These are phyloP conservation scores for Thymus mandschuricus DNA, from an alignment of 257 asterid species.

Conservation along the genomic window DNA sequence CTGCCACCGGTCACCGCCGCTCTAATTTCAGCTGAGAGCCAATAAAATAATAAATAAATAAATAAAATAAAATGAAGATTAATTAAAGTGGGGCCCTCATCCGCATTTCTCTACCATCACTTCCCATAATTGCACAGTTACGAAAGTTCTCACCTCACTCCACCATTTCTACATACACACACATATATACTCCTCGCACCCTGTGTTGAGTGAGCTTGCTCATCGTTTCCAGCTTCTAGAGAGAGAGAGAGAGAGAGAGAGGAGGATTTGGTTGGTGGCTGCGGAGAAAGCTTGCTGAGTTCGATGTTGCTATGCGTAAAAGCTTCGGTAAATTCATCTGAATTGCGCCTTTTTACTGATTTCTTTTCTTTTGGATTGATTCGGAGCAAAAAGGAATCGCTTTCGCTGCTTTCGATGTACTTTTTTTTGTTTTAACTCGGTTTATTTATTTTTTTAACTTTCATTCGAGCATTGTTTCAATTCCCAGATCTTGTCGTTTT, in stretches of 20 bases:
- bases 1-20: slow-evolving; percentile 41
- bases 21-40: background rate
- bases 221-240: slow-evolving; percentile 28
- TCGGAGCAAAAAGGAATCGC: slow-evolving; percentile 15
- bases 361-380: background rate
- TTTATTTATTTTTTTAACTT: background rate
- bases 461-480: slow-evolving; percentile 25
- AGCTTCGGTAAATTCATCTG: slow-evolving; percentile 38
- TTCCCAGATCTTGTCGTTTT: slow-evolving; percentile 45
- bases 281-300: slow-evolving; percentile 28
- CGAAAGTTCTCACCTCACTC: slow-evolving; percentile 11
- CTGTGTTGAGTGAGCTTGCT: slow-evolving; percentile 5
- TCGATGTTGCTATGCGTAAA: slow-evolving; percentile 35
- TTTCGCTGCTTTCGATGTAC: slow-evolving; percentile 40
- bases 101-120: slow-evolving; percentile 41
- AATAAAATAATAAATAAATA: background rate
- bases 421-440: slow-evolving; percentile 13
- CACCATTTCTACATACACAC: slow-evolving; percentile 14
- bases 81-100: slow-evolving; percentile 32
- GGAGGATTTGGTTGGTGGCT: slow-evolving; percentile 23
- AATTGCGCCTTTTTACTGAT: slow-evolving; percentile 35
- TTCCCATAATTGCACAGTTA: slow-evolving; percentile 31
- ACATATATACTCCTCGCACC: background rate
- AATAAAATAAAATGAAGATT: background rate
- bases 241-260: background rate